Base-by-base conservation (phyloP, 2,329 filamentous ascomycete genomes). In the Hymenotorrendiella dingleyae region DNA sequence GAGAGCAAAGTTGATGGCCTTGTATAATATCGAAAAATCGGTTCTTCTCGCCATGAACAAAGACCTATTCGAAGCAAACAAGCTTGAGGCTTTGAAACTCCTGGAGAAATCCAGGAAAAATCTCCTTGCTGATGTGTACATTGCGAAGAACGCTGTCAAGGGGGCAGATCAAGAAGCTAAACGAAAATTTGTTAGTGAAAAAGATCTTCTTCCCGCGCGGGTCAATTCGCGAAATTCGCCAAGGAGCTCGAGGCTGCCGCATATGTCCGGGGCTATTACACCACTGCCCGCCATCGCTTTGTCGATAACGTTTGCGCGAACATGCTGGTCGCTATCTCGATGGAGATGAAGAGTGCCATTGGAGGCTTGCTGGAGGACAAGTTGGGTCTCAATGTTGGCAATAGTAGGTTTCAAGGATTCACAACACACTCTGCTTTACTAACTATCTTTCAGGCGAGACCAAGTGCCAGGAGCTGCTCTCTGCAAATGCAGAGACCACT, bases 191-290 rank as follows among this genome's bases (percentile, higher is more conserved):
- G 10, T 43, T 54, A 17, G 51, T 14, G 8, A 45, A 53, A 19
- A 27, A 14, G 19, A 40, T n/a, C 4, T 40, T n/a, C n/a, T n/a
- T n/a, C n/a, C n/a, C n/a, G n/a, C n/a, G n/a, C n/a, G 9, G 36
- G 60, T 0, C 43, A 70, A 0, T 59, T 66, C 0, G 84, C 88
- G 53, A 67, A 69, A 0, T 87, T 78, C 51, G 58, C 67, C 1
- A 62, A 65, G 0, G 83, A 87, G 55, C 61, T 89, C 1, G 67
- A 72, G 7, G 75, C 84, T 0, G 74, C 84, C 0, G 71, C 79
- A 0, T 78, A 78, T 4, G 71, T 86, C 33, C 68, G 81, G 0
- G 82, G 75, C 0, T 89, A 88, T 59, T 89, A 89, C 56, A 70
- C 76, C 35, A 73, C 82, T 4, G 82, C 84, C 0, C 74, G 78